Evolutionary conservation across 176 grass and related monocot species (phyloP).

Genomic region (Lolium perenne): DNA sequence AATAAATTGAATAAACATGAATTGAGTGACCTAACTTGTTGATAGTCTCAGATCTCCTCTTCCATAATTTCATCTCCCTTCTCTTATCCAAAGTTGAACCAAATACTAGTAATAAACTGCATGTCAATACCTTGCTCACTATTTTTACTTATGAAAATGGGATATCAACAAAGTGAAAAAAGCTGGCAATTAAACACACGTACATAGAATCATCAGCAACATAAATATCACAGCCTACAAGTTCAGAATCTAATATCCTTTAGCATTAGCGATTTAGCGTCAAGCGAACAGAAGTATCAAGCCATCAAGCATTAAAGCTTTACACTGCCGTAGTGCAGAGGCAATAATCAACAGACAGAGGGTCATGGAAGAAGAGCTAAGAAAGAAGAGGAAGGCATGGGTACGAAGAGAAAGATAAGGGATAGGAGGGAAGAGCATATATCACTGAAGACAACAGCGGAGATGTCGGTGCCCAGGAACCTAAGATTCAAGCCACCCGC

Average conservation of each 20-base stretch:
- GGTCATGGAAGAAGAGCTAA: slow-evolving; percentile 5
- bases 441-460: not conserved
- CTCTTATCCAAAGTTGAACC: not conserved
- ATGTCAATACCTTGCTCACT: slow-evolving; percentile 1
- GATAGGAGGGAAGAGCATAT: not conserved
- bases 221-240: not conserved
- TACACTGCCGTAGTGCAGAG: not conserved
- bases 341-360: not conserved
- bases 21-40: not conserved
- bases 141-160: slow-evolving; percentile 16
- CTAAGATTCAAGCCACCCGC: not conserved
- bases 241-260: not conserved
- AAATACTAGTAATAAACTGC: not conserved
- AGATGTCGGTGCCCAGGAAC: not conserved
- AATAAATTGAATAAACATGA: slow-evolving; percentile 19
- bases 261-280: not conserved
- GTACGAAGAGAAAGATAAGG: not conserved
- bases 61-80: not conserved
- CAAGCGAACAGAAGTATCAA: slow-evolving; percentile 20
- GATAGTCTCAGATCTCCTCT: not conserved
- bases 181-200: not conserved
- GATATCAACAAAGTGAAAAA: not conserved
- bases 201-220: slow-evolving; percentile 6
- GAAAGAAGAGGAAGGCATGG: not conserved
- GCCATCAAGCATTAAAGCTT: slow-evolving; percentile 5